These are phyloP conservation scores for Gyrodon lividus DNA, from an alignment of 768 basidiomycete genomes.

Conservation along the genomic window DNA sequence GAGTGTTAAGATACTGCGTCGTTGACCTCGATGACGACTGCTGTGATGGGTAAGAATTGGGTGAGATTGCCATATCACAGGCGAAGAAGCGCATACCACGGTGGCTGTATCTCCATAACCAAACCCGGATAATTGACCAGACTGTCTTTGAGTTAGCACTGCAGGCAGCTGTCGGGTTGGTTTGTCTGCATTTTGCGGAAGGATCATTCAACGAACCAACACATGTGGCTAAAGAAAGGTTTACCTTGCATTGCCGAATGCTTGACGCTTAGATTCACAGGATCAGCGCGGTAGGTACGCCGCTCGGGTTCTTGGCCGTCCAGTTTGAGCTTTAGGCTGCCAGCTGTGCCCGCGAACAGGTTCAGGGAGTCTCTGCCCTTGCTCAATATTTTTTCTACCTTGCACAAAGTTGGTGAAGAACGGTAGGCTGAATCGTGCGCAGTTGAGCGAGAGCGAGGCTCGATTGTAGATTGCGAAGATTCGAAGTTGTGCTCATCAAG, in stretches of 20 bases:
- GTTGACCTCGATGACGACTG: conserved; percentile 17
- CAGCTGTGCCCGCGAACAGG: conserved; percentile 24
- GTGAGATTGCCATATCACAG: conserved; percentile 1
- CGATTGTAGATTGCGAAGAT: conserved; percentile 6
- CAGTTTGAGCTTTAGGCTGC: conserved; percentile 6
- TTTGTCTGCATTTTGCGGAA: conserved; percentile 13
- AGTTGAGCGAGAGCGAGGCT: conserved; percentile 2
- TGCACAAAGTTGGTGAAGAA: conserved; percentile 28
- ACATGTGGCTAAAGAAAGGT: neutral
- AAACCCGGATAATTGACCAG: conserved; percentile 14
- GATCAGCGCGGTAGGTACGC: conserved; percentile 16
- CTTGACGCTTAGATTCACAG: conserved; percentile 9
- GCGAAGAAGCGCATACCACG: conserved; percentile 10
- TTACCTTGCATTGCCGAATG: conserved; percentile 24
- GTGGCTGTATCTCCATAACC: conserved; percentile 25
- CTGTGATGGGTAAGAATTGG: conserved; percentile 15
- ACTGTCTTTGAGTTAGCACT: conserved; percentile 2
- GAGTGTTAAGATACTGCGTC: conserved; percentile 17
- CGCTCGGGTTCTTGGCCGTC: conserved; percentile 12
- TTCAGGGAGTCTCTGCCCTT: conserved; percentile 30
- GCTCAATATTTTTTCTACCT: conserved; percentile 34
- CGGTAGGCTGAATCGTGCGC: conserved; percentile 15
- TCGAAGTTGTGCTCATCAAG: neutral
- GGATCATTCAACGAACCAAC: neutral
- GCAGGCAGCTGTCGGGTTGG: conserved; percentile 13